phyloP scores from a whole-genome alignment of 441 rosid genomes.

The Bruguiera hainesii region DNA sequence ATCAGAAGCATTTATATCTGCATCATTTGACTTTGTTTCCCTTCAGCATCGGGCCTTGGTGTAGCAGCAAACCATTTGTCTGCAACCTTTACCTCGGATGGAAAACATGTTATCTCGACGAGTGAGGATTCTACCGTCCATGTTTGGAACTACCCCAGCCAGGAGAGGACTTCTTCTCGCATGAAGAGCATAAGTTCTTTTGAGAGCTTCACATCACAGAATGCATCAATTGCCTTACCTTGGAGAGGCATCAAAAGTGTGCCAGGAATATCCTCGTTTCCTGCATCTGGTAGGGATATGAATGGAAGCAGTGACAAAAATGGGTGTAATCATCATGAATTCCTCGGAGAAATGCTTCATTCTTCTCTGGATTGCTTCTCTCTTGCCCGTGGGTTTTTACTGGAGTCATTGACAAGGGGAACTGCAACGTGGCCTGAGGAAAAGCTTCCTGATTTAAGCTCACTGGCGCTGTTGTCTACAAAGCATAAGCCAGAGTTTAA shows the following conservation, averaged over 20 bases:
- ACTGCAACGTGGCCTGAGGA: constrained; percentile 97
- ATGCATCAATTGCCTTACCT: constrained; percentile 75
- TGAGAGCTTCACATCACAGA: constrained; percentile 62
- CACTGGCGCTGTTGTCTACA: constrained; percentile 32
- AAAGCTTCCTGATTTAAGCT: constrained; percentile 49
- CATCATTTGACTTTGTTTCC: neutral
- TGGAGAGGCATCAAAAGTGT: constrained; percentile 60
- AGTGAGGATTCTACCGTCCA: constrained; percentile 73
- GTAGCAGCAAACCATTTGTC: constrained; percentile 56
- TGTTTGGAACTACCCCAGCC: constrained; percentile 56
- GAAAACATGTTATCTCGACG: constrained; percentile 70
- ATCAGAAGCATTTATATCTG: neutral
- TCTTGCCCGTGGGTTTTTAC: constrained; percentile 43
- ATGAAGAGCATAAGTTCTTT: constrained; percentile 47
- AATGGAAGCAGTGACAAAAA: too few relatives aligned
- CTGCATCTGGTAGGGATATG: neutral
- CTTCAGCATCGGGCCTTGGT: constrained; percentile 38
- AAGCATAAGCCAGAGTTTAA: constrained; percentile 44
- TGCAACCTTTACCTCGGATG: constrained; percentile 69
- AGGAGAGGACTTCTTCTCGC: constrained; percentile 29
- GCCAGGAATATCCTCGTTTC: constrained; percentile 17
- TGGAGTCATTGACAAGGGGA: constrained; percentile 68
- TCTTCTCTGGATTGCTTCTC: constrained; percentile 45
- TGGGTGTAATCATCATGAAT: neutral
- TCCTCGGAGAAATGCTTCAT: constrained; percentile 19